These are phyloP conservation scores for Daldinia caldariorum DNA, from an alignment of 495 filamentous ascomycete genomes.

Conservation along the genomic window DNA sequence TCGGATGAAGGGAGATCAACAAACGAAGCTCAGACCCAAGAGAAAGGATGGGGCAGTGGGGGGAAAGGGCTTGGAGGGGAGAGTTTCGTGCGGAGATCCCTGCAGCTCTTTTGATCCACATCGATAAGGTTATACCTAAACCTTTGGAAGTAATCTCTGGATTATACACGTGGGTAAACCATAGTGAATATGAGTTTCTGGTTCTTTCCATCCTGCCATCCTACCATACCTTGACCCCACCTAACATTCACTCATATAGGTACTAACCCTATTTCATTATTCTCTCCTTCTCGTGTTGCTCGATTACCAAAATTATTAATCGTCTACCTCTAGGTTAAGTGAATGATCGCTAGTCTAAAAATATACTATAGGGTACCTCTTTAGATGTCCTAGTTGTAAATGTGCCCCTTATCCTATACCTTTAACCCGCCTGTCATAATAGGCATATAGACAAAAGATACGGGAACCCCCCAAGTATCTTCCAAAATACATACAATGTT, in stretches of 20 bases:
- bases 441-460: background rate
- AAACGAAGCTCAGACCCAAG: slow-evolving; percentile 9
- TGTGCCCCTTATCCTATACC: background rate
- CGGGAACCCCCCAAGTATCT: slow-evolving; percentile 1
- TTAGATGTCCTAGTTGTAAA: background rate
- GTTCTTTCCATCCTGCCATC: background rate
- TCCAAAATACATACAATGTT: slow-evolving; percentile 6
- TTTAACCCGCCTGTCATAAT: background rate
- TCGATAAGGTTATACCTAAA: too few species aligned
- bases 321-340: background rate
- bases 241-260: background rate
- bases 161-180: background rate
- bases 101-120: too few species aligned
- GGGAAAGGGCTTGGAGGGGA: too few species aligned
- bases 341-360: background rate
- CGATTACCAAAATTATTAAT: background rate
- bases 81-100: slow-evolving; percentile 17
- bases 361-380: background rate
- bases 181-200: background rate
- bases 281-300: background rate
- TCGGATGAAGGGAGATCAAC: slow-evolving; percentile 38
- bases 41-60: slow-evolving; percentile 17
- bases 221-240: background rate
- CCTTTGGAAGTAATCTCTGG: background rate
- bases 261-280: background rate